Evolutionary conservation across 495 filamentous ascomycete species (phyloP).

Genomic region (Talaromyces stipitatus): DNA sequence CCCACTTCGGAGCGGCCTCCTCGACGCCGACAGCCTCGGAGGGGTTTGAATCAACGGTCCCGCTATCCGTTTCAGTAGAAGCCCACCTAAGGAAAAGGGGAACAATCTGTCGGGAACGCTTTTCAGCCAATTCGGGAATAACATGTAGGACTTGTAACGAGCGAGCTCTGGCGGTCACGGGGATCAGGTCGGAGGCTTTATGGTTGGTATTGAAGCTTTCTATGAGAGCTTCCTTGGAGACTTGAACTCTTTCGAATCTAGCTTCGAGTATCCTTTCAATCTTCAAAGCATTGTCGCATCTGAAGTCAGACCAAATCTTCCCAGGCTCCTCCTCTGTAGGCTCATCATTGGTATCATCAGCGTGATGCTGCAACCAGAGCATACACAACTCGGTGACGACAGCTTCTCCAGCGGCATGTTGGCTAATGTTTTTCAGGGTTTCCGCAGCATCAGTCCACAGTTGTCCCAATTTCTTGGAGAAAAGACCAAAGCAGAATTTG

Average conservation of each 20-base stretch:
- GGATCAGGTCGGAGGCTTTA: slow-evolving; percentile 23
- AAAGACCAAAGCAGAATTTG: slow-evolving; percentile 78
- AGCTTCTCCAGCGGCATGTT: slow-evolving; percentile 62
- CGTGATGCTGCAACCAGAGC: slow-evolving; percentile 61
- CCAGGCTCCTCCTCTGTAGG: slow-evolving; percentile 10
- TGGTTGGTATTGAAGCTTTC: slow-evolving; percentile 29
- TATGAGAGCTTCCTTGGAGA: slow-evolving; percentile 16
- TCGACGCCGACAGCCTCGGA: slow-evolving; percentile 19
- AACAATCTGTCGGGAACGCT: slow-evolving; percentile 71
- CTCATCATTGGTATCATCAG: slow-evolving; percentile 14
- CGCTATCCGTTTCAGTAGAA: slow-evolving; percentile 35
- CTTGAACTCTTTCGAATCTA: slow-evolving; percentile 17
- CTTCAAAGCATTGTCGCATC: slow-evolving; percentile 66
- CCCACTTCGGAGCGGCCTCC: slow-evolving; percentile 28
- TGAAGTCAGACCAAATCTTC: slow-evolving; percentile 50
- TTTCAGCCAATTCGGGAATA: slow-evolving; percentile 72
- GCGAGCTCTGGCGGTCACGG: slow-evolving; percentile 54
- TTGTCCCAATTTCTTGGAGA: slow-evolving; percentile 73
- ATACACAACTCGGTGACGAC: slow-evolving; percentile 67
- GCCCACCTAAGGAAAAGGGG: slow-evolving; percentile 81
- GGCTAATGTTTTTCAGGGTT: slow-evolving; percentile 66
- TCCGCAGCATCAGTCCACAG: slow-evolving; percentile 78
- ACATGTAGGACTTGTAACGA: slow-evolving; percentile 72
- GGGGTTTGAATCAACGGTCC: slow-evolving; percentile 10
- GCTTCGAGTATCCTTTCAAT: slow-evolving; percentile 39